A percentile compares a stretch with the other conserved stretches of the same genome.
Conservation (phyloP, 176 grass and related monocot genomes). For the Chloris gayana region DNA sequence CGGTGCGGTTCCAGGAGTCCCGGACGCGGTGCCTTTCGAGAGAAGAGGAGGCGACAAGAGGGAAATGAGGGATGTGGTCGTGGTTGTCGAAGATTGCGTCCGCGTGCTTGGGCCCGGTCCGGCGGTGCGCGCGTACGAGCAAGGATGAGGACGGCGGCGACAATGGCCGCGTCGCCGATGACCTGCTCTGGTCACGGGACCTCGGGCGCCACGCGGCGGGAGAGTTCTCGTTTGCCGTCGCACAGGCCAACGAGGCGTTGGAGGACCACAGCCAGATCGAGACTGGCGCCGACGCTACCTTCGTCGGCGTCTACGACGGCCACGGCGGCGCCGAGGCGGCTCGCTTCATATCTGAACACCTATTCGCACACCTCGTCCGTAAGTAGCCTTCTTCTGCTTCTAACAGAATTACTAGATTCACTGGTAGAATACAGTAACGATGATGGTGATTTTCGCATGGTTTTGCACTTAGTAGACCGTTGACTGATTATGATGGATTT, state of each 20-base stretch:
- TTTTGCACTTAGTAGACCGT: background rate
- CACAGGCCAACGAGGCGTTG: slow-evolving; percentile 76
- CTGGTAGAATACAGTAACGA: background rate
- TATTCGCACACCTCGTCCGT: slow-evolving; percentile 73
- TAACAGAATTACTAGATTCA: background rate
- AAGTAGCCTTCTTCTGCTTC: slow-evolving; percentile 27
- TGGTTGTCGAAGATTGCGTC: slow-evolving; percentile 63
- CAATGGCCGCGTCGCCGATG: slow-evolving; percentile 48
- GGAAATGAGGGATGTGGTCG: slow-evolving; percentile 88
- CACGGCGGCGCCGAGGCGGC: slow-evolving; percentile 77
- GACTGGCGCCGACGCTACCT: slow-evolving; percentile 56
- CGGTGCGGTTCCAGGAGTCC: slow-evolving; percentile 13
- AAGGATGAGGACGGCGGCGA: slow-evolving; percentile 64
- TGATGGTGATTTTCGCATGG: background rate
- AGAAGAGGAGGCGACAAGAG: slow-evolving; percentile 15
- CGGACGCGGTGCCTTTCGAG: slow-evolving; percentile 3
- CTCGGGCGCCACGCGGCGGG: slow-evolving; percentile 69
- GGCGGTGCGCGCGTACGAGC: slow-evolving; percentile 64
- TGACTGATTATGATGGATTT: background rate
- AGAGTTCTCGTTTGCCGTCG: slow-evolving; percentile 76
- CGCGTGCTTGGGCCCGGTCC: slow-evolving; percentile 73
- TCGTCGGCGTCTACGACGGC: slow-evolving; percentile 82
- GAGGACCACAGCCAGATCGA: slow-evolving; percentile 89
- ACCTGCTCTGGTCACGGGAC: slow-evolving; percentile 73
- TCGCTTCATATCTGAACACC: slow-evolving; percentile 68